phyloP scores from a whole-genome alignment of 345 rosid species.

The Linum trigynum region DNA sequence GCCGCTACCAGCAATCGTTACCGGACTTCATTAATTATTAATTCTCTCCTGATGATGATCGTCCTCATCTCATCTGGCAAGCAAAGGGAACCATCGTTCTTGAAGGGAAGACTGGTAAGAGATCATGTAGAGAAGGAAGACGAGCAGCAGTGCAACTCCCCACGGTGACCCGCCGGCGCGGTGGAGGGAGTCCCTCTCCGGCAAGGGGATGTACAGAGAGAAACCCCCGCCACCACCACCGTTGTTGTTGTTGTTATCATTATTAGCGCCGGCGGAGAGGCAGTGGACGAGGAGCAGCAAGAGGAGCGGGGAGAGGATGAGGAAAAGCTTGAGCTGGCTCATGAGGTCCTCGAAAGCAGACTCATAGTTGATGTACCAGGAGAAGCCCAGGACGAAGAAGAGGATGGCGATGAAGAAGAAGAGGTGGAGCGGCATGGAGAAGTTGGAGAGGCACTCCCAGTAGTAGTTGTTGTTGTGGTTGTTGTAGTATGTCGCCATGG shows the following conservation, averaged over 20 bases:
- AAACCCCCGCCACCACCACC: slow-evolving; percentile 13
- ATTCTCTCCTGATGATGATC: neutral
- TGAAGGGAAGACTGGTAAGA: slow-evolving; percentile 46
- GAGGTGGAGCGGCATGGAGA: slow-evolving; percentile 34
- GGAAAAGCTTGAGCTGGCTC: slow-evolving; percentile 33
- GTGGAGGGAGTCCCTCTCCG: slow-evolving; percentile 43
- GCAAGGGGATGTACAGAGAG: slow-evolving; percentile 14
- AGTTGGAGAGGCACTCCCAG: slow-evolving; percentile 28
- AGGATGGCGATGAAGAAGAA: slow-evolving; percentile 32
- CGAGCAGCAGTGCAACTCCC: slow-evolving; percentile 49
- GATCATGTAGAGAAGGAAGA: slow-evolving; percentile 43
- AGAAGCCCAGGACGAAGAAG: slow-evolving; percentile 27
- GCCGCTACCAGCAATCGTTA: no score
- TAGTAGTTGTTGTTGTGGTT: neutral
- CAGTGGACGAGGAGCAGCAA: slow-evolving; percentile 35
- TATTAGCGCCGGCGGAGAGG: slow-evolving; percentile 12
- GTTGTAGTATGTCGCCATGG: slow-evolving; percentile 10
- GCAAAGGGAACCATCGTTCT: slow-evolving; percentile 51
- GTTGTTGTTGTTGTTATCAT: neutral
- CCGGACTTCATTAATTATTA: no score
- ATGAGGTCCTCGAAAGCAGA: slow-evolving; percentile 32
- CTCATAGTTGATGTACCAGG: slow-evolving; percentile 49
- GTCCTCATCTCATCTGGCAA: slow-evolving; percentile 1
- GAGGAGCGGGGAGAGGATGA: slow-evolving; percentile 41
- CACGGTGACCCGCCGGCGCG: slow-evolving; percentile 50